phyloP scores from a whole-genome alignment of 192 early-diverging fungal genomes.

The Coemansia sp. region DNA sequence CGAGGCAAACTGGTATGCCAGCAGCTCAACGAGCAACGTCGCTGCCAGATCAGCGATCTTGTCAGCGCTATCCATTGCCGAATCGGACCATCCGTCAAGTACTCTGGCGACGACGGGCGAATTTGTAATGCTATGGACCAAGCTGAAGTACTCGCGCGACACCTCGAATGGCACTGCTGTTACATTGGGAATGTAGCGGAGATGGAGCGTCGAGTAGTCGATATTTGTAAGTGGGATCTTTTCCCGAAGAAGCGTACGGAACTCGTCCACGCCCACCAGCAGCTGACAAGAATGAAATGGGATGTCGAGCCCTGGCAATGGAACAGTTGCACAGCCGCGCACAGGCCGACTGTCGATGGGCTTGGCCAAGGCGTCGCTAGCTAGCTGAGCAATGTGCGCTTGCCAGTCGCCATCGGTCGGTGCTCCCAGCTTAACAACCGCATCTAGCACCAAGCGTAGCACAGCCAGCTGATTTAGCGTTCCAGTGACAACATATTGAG shows the following conservation, averaged over 20 bases:
- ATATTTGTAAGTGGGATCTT: conserved; percentile 74
- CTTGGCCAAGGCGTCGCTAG: conserved; percentile 63
- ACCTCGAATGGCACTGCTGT: conserved; percentile 89
- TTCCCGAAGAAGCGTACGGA: conserved; percentile 82
- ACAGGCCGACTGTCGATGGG: conserved; percentile 66
- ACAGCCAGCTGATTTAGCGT: conserved; percentile 74
- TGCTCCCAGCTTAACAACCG: conserved; percentile 65
- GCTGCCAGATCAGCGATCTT: conserved; percentile 70
- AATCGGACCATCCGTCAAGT: conserved; percentile 66
- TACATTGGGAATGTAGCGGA: conserved; percentile 94
- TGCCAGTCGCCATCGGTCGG: conserved; percentile 79
- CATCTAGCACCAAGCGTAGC: conserved; percentile 82
- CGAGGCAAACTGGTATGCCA: conserved; percentile 93
- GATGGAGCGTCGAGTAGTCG: conserved; percentile 65
- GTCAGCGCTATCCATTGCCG: conserved; percentile 57
- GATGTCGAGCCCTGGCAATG: conserved; percentile 88
- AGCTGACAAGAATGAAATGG: conserved; percentile 91
- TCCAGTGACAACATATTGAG: conserved; percentile 94
- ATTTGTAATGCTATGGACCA: conserved; percentile 68
- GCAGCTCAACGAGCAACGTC: conserved; percentile 80
- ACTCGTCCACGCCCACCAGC: conserved; percentile 76
- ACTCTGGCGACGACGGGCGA: conserved; percentile 68
- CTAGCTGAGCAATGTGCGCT: conserved; percentile 72
- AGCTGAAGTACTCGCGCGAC: conserved; percentile 74
- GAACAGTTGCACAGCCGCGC: conserved; percentile 86